phyloP scores from a whole-genome alignment of 2,329 filamentous ascomycete species.

The Tolypocladium tundrense region DNA sequence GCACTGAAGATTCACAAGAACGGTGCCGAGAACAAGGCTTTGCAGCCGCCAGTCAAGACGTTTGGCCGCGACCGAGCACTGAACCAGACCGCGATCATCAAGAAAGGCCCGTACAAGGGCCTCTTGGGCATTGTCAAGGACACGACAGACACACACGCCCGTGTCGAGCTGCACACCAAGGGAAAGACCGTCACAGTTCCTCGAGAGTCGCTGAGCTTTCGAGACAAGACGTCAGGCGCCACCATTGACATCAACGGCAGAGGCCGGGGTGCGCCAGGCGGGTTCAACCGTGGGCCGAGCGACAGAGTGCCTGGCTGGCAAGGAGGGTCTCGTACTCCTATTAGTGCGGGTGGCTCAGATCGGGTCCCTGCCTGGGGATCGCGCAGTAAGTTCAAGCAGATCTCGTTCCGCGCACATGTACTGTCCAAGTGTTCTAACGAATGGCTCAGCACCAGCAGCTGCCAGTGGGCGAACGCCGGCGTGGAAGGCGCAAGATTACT shows the following conservation, averaged over 20 bases:
- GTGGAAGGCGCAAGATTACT: conserved; percentile 44
- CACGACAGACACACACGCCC: conserved; percentile 73
- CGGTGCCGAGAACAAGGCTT: conserved; percentile 35
- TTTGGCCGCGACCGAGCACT: conserved; percentile 76
- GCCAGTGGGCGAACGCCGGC: conserved; percentile 53
- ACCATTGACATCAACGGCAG: conserved; percentile 59
- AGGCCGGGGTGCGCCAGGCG: conserved; percentile 35
- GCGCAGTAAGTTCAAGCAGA: conserved; percentile 44
- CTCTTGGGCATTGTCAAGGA: conserved; percentile 93
- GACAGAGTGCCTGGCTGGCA: conserved; percentile 47
- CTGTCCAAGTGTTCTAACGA: neutral
- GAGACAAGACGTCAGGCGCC: conserved; percentile 72
- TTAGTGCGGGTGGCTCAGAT: conserved; percentile 47
- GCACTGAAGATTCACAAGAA: conserved; percentile 64
- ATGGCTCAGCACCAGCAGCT: conserved; percentile 38
- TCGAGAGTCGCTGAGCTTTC: conserved; percentile 73
- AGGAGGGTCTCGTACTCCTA: conserved; percentile 58
- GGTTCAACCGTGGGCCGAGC: conserved; percentile 33
- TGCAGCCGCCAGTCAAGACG: conserved; percentile 59
- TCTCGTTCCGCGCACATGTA: neutral
- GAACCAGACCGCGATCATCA: conserved; percentile 84
- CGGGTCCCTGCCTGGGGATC: conserved; percentile 70
- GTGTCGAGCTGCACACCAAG: conserved; percentile 90
- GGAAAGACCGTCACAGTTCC: conserved; percentile 80
- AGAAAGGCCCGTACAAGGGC: conserved; percentile 83